phyloP scores from a whole-genome alignment of 805 yeast species.

The Starmerella sirachaensis region DNA sequence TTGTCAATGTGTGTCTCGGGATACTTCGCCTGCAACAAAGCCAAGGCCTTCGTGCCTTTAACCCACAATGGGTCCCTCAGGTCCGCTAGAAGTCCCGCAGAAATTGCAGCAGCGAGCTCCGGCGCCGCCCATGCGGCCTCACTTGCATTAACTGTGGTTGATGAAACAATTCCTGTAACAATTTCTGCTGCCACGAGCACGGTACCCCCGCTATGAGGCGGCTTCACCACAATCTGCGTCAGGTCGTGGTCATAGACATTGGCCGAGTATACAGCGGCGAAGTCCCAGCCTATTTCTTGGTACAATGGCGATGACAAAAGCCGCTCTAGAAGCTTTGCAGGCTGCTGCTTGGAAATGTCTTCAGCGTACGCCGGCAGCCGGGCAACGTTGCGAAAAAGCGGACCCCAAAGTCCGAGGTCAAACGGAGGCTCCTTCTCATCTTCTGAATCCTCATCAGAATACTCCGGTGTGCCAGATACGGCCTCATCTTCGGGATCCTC shows the following conservation, averaged over 20 bases:
- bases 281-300: constrained; percentile 7
- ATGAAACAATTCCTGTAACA: constrained; percentile 1
- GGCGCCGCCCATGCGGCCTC: constrained; percentile 5
- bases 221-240: background rate
- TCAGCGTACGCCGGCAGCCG: constrained; percentile 8
- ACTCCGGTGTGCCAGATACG: constrained; percentile 2
- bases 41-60: constrained; percentile 15
- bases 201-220: constrained; percentile 4
- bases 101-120: background rate
- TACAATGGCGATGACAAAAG: background rate
- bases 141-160: background rate
- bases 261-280: constrained; percentile 4
- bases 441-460: background rate
- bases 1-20: background rate
- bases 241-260: constrained; percentile 8
- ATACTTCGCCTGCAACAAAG: background rate
- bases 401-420: constrained; percentile 12
- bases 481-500: constrained; percentile 11
- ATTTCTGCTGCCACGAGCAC: constrained; percentile 3
- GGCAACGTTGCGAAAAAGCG: constrained; percentile 15
- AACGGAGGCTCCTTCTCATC: constrained; percentile 12
- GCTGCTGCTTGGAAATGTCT: constrained; percentile 4
- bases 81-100: constrained; percentile 1
- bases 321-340: constrained; percentile 5
- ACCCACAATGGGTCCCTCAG: constrained; percentile 7